phyloP scores from a whole-genome alignment of 257 asterid species.

The Parsonsia alboflavescens region DNA sequence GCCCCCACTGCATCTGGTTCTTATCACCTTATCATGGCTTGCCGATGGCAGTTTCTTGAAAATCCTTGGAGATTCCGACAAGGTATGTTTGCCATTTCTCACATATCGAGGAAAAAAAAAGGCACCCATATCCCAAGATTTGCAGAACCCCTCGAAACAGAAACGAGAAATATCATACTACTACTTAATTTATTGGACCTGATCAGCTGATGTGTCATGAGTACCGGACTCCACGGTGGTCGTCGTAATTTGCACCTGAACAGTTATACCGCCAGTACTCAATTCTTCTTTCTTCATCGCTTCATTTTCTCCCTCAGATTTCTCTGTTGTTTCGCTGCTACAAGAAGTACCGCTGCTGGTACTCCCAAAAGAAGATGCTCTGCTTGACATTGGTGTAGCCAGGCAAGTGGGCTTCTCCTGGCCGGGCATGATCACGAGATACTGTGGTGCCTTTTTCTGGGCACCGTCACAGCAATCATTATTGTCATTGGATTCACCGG shows the following conservation, averaged over 20 bases:
- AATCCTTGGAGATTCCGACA: not conserved
- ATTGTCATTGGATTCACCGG: conserved; percentile 32
- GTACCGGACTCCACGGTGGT: not conserved
- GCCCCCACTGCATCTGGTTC: not conserved
- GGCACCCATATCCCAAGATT: not conserved
- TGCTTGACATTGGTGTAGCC: conserved; percentile 71
- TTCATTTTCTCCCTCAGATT: conserved; percentile 27
- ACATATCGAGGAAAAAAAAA: not conserved
- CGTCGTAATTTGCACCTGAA: conserved; percentile 17
- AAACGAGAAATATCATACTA: not conserved
- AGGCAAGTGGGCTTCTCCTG: conserved; percentile 73
- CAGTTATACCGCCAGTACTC: conserved; percentile 10
- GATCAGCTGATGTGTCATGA: not conserved
- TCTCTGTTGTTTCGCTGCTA: conserved; percentile 19
- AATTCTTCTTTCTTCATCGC: conserved; percentile 10
- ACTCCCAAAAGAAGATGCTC: conserved; percentile 69
- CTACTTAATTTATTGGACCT: not conserved
- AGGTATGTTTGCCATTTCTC: not conserved
- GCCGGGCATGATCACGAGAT: conserved; percentile 86
- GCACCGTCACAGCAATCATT: conserved; percentile 7
- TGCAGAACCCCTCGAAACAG: not conserved
- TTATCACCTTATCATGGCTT: not conserved
- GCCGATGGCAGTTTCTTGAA: conserved; percentile 5
- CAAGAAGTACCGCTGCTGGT: conserved; percentile 25
- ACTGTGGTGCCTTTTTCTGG: conserved; percentile 33